Conservation (phyloP, 2,329 filamentous ascomycete species). For the Emmonsiellopsis sp. region DNA sequence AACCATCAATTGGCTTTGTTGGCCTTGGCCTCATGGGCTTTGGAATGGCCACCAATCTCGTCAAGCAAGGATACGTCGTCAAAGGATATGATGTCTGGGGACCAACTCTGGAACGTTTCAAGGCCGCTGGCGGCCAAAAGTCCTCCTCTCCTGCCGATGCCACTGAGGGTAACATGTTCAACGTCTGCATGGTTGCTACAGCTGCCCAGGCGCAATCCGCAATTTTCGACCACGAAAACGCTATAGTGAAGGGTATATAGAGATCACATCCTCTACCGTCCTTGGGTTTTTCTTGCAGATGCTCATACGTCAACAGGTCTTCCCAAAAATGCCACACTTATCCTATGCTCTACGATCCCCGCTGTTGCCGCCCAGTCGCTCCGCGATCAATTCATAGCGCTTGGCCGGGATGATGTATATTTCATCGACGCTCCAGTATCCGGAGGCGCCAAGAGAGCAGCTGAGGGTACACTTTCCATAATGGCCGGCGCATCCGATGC, state of each 20-base stretch:
- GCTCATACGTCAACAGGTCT: constrained; percentile 28
- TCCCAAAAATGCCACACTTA: constrained; percentile 49
- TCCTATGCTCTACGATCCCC: constrained; percentile 63
- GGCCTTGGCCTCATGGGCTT: constrained; percentile 76
- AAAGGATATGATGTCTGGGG: constrained; percentile 63
- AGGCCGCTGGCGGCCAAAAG: constrained; percentile 50
- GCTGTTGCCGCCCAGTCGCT: constrained; percentile 56
- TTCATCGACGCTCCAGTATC: constrained; percentile 66
- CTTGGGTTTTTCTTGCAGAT: constrained; percentile 7
- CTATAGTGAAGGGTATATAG: constrained; percentile 31
- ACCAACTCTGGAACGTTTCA: constrained; percentile 57
- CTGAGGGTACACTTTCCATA: constrained; percentile 63
- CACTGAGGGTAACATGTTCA: constrained; percentile 49
- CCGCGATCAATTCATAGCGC: constrained; percentile 44
- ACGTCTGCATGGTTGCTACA: constrained; percentile 68
- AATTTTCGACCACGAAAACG: constrained; percentile 49
- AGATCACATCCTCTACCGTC: not conserved
- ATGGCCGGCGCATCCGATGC: constrained; percentile 56
- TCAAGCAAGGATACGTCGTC: constrained; percentile 57
- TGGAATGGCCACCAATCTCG: constrained; percentile 67
- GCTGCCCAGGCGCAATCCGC: constrained; percentile 58
- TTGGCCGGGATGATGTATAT: constrained; percentile 52
- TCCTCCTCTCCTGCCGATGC: constrained; percentile 53
- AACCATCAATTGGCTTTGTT: constrained; percentile 53
- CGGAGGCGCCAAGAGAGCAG: constrained; percentile 58